Conservation (phyloP, 371 early-diverging fungal species). For the Rhizopus microsporus region DNA sequence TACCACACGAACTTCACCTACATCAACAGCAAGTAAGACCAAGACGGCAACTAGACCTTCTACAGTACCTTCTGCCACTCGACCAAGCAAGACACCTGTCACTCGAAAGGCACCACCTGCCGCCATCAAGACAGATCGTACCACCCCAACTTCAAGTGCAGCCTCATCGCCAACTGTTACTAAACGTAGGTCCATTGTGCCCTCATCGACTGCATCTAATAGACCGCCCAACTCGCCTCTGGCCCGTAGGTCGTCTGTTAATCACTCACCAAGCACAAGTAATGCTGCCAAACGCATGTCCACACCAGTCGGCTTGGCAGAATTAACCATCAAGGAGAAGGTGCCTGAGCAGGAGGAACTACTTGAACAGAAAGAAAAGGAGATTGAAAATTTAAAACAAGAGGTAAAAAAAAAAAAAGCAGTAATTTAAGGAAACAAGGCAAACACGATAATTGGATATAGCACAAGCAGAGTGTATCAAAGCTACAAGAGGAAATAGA, state of each 20-base stretch:
- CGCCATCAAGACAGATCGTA: conserved; percentile 24
- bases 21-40: not conserved
- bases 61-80: conserved; percentile 11
- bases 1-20: conserved; percentile 17
- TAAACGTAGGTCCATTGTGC: conserved; percentile 34
- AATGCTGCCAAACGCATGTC: conserved; percentile 19
- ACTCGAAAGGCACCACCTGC: conserved; percentile 15
- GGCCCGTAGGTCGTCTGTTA: conserved; percentile 22
- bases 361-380: conserved; percentile 27
- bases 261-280: conserved; percentile 15
- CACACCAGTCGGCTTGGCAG: conserved; percentile 24
- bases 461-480: conserved; percentile 13
- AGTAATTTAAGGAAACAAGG: not conserved
- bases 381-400: conserved; percentile 28
- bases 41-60: conserved; percentile 8
- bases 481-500: conserved; percentile 13
- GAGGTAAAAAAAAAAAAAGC: conserved; percentile 13
- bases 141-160: conserved; percentile 14
- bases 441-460: not conserved
- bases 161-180: conserved; percentile 24
- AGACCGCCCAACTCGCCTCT: conserved; percentile 21
- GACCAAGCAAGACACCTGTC: conserved; percentile 7
- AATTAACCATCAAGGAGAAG: conserved; percentile 33
- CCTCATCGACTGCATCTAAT: conserved; percentile 18
- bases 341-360: conserved; percentile 23